Evolutionary conservation across 768 basidiomycete genomes (phyloP).

Genomic region (Ramaria sp.): DNA sequence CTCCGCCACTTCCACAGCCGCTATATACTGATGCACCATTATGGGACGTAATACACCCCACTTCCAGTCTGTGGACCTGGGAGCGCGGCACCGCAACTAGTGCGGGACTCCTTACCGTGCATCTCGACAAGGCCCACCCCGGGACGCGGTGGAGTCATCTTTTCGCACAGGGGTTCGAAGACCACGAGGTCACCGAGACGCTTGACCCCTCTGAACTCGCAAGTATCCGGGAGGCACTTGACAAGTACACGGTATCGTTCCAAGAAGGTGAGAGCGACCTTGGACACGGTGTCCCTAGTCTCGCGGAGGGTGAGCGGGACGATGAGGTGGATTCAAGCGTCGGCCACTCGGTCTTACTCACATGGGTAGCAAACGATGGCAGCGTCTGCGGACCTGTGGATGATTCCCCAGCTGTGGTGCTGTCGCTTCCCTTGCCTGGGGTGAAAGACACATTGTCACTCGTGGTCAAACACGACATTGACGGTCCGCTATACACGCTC

Average conservation of each 20-base stretch:
- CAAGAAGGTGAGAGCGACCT: slow-evolving; percentile 45
- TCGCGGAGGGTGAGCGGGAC: slow-evolving; percentile 84
- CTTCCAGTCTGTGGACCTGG: slow-evolving; percentile 90
- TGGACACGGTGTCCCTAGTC: slow-evolving; percentile 62
- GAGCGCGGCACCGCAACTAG: slow-evolving; percentile 60
- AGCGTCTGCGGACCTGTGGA: slow-evolving; percentile 21
- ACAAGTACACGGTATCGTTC: slow-evolving; percentile 72
- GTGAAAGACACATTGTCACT: slow-evolving; percentile 29
- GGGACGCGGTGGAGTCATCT: slow-evolving; percentile 82
- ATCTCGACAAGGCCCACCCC: slow-evolving; percentile 79
- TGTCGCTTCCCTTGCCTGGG: slow-evolving; percentile 69
- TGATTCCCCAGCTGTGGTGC: slow-evolving; percentile 32
- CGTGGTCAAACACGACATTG: slow-evolving; percentile 61
- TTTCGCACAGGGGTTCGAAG: slow-evolving; percentile 43
- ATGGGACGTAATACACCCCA: slow-evolving; percentile 73
- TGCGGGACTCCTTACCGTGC: slow-evolving; percentile 60
- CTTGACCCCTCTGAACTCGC: slow-evolving; percentile 77
- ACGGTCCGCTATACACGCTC: slow-evolving; percentile 56
- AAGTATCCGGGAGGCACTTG: slow-evolving; percentile 68
- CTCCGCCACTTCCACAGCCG: slow-evolving; percentile 30
- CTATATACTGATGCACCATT: slow-evolving; percentile 50
- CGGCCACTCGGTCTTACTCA: slow-evolving; percentile 53
- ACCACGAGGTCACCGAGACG: slow-evolving; percentile 72
- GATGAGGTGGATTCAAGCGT: slow-evolving; percentile 75
- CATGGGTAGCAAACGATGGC: slow-evolving; percentile 54